Base-by-base conservation (phyloP, 2,329 filamentous ascomycete species). In the Xylaria sp. region DNA sequence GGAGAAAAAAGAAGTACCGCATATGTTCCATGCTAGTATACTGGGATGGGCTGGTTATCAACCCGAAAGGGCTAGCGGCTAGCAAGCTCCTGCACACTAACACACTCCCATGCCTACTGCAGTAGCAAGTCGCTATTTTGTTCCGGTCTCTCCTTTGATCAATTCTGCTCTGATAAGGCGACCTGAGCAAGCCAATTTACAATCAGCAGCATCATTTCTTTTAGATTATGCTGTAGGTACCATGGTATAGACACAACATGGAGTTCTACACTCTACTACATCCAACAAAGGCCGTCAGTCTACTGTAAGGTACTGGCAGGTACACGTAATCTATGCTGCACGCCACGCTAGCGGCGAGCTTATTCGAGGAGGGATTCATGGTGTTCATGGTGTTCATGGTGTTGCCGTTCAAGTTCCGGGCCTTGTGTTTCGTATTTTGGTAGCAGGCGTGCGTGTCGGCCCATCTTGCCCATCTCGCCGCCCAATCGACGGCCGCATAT, bases 381-480 rank as follows among this genome's bases (percentile, higher is more conserved):
- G 34, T n/a, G 34, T 15, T 12, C 4, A 56, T 56, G 9, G 34
- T n/a, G 34, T 15, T 25, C 10, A 56, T 56, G 9, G 54, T n/a
- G 34, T 15, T 18, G 25, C 12, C 37, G 15, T 46, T 46, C 41
- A 46, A 18, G 41, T 57, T 57, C 37, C 34, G n/a, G 10, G 10
- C 37, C 15, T 57, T 23, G 37, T 62, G 20, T 41, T 37, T 62
- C 59, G 59, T 62, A 62, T 62, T 62, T 46, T 32, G 56, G 56
- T 23, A 39, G 32, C 56, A 32, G 7, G 15, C 39, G 52, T 44
- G 50, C 46, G 44, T n/a, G 34, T 62, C 23, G 48, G 59, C 9
- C 23, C 39, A 58, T 58, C 39, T 28, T 23, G 46, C 12, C 56
- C 56, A 46, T 32, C 28, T 28, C 28, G 28, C 28, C 28, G 28